phyloP scores from a whole-genome alignment of 305 asterid genomes.

The Coffea humblotiana region DNA sequence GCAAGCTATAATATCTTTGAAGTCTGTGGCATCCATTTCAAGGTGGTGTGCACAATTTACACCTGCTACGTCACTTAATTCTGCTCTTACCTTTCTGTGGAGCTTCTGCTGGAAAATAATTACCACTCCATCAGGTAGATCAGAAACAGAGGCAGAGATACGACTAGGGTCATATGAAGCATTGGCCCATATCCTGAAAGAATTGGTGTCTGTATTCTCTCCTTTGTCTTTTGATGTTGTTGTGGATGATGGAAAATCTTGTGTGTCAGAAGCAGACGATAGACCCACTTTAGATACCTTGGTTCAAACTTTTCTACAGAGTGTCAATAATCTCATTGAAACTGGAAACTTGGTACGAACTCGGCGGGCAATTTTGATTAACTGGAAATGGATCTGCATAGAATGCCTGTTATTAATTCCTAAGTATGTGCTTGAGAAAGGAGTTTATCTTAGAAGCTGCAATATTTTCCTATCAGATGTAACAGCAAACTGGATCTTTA shows the following conservation, averaged over 20 bases:
- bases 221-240: constrained; percentile 49
- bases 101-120: constrained; percentile 71
- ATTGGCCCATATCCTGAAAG: constrained; percentile 58
- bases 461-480: constrained; percentile 48
- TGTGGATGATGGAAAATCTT: constrained; percentile 31
- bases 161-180: constrained; percentile 81
- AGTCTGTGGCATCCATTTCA: constrained; percentile 63
- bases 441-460: constrained; percentile 38
- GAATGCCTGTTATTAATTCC: constrained; percentile 71
- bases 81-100: constrained; percentile 71
- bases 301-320: constrained; percentile 55
- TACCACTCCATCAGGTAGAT: constrained; percentile 51
- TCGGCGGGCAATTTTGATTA: constrained; percentile 80
- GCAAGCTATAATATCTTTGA: constrained; percentile 76
- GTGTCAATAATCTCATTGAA: constrained; percentile 59
- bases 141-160: constrained; percentile 87
- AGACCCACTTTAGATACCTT: constrained; percentile 54
- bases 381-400: constrained; percentile 92
- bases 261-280: constrained; percentile 39
- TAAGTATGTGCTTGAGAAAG: constrained; percentile 44
- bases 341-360: constrained; percentile 62
- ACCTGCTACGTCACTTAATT: constrained; percentile 36
- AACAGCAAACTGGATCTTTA: constrained; percentile 45
- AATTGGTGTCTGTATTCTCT: constrained; percentile 48
- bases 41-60: constrained; percentile 60